phyloP scores from a whole-genome alignment of 73 alveolate species.

The Symbiodinium natans region DNA sequence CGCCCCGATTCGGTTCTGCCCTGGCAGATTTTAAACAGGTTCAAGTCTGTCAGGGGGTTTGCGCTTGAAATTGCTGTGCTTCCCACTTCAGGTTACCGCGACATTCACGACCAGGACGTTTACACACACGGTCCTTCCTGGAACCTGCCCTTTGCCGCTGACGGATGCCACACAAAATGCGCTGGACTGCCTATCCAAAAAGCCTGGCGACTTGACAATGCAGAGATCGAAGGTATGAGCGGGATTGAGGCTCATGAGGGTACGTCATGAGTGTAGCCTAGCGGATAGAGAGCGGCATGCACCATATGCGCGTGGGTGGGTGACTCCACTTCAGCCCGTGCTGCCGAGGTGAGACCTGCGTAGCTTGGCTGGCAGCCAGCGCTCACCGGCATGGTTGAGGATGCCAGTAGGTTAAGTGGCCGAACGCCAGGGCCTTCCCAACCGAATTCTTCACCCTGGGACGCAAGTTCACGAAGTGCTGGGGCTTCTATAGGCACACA shows the following conservation, averaged over 20 bases:
- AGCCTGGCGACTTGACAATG: not conserved
- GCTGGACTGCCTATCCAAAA: not conserved
- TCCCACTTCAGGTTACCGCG: not conserved
- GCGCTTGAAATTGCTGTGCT: not conserved
- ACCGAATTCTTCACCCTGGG: no score
- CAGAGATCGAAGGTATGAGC: not conserved
- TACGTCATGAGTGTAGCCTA: no score
- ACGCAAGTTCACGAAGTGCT: no score
- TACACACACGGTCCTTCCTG: not conserved
- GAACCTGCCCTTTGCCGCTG: conserved; percentile 1
- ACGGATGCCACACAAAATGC: not conserved
- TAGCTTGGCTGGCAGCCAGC: not conserved
- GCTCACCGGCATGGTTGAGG: no score
- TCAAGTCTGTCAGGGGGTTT: no score
- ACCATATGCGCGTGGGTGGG: no score
- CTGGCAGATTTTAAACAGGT: not conserved
- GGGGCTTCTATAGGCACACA: no score
- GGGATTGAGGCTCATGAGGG: no score
- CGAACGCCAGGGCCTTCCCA: no score
- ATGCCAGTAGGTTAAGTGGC: no score
- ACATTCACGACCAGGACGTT: not conserved
- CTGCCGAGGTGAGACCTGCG: not conserved
- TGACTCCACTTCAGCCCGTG: not conserved
- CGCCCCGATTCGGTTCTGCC: not conserved
- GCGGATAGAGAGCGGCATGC: no score